Evolutionary conservation across 441 rosid species (phyloP), one percentile per base, ranked within the genome.

Genomic region (Corymbia calophylla): DNA sequence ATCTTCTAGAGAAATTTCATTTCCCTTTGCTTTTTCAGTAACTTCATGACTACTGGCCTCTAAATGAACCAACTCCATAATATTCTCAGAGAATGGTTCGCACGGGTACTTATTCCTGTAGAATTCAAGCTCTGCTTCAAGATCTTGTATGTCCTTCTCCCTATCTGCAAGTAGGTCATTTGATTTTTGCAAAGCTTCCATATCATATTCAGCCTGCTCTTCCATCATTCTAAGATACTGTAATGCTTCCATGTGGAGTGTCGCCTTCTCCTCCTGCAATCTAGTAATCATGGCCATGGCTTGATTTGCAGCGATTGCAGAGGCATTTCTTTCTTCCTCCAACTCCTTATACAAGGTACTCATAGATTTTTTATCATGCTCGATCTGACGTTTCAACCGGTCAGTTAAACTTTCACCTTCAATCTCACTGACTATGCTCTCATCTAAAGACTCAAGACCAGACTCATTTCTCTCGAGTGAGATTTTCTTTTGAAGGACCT

Each of bases 281-380:
- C 98, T 93, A 56, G 98, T 98, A 88, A 98, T 98, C 99, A 98
- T 98, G 85, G 99, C 99, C 99, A 97, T 95, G n/a, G 99, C 96
- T 93, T 98, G 99, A 94, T 96, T 98, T 60, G 96, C 94, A 87
- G 99, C 95, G 88, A 95, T 90, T 3, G 99, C 93, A 31, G 99
- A 96, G 60, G 99, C 97, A 87, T 93, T 98, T 93, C 99, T 97
- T 93, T 98, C 99, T 95, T 96, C 99, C 91, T 98, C 99, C 87
- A 98, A 82, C 90, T 98, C 99, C 94, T 93, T 95, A 87, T 96
- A 98, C 90, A 96, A 89, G 73, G 93, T 91, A 70, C 90, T 90
- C 89, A 96, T 89, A 53, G 95, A 87, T 88, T 91, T 95, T 91
- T 89, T 95, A 91, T 97, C 99, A 86, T 96, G 96, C 88, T 97